Conservation (phyloP, 2,329 filamentous ascomycete species). For the Neonectria hederae region DNA sequence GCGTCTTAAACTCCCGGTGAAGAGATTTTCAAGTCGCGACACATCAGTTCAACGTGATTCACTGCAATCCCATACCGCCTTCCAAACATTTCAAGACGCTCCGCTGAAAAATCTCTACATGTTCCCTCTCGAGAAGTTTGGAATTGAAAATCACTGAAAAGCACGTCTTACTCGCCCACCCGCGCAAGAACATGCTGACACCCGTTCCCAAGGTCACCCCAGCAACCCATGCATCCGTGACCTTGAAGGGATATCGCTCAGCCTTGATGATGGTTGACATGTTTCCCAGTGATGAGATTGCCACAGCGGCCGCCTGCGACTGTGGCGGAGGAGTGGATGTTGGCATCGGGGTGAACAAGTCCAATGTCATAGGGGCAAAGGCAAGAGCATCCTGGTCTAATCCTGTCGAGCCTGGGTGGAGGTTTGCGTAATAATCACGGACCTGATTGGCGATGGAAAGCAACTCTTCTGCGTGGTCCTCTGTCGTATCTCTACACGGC, state of each 20-base stretch:
- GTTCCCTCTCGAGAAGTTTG: neutral
- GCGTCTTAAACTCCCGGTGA: no score
- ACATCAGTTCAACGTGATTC: no score
- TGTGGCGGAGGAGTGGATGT: neutral
- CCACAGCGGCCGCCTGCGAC: neutral
- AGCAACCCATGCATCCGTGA: slow-evolving; percentile 5
- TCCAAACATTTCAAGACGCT: neutral
- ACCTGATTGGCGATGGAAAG: slow-evolving; percentile 4
- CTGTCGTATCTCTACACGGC: neutral
- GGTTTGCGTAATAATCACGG: neutral
- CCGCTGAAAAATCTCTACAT: neutral
- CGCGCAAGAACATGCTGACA: slow-evolving; percentile 5
- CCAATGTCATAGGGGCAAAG: slow-evolving; percentile 7
- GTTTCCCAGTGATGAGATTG: slow-evolving; percentile 11
- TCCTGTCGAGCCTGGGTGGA: neutral
- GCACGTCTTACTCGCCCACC: neutral
- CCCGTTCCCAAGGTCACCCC: slow-evolving; percentile 4
- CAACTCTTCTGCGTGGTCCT: neutral
- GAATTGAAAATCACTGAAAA: slow-evolving; percentile 12
- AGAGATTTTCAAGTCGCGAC: neutral
- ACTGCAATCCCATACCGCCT: neutral
- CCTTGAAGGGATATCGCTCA: neutral
- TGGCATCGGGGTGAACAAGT: slow-evolving; percentile 4
- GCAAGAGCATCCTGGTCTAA: neutral
- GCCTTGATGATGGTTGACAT: neutral